Evolutionary conservation across 2,329 filamentous ascomycete species (phyloP), one percentile per base, ranked within the genome.

Genomic region (Dryadomyces sulphureus): DNA sequence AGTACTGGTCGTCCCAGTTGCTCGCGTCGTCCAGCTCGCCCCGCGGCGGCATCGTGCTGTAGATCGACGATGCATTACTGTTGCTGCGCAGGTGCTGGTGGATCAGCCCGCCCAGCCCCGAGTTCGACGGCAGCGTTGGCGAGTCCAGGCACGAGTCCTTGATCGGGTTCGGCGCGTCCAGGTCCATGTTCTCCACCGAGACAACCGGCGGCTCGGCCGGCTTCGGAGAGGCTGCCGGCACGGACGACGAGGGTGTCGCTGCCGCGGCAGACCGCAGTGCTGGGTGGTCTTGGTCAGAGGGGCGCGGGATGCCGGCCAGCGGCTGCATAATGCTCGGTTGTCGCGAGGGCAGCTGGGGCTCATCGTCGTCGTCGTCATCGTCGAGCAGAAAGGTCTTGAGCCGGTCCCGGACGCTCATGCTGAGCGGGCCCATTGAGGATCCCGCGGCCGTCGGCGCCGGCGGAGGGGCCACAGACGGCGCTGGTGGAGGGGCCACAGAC

Each of bases 31-130:
- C 4, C 16, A n/a, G 11, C 16, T 17, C 16, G 3, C 34, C 17
- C 17, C 45, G 47, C 1, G 42, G 45, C 2, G 47, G 43, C 40
- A 45, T 42, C 5, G 41, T 49, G 22, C 75, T 77, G 53, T 86
- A 87, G 22, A 92, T 70, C 0, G 87, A 93, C 1, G 90, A 96
- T 14, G 78, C 73, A 48, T 81, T 81, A 63, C 90, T 96, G 52
- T 81, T 78, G 30, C 78, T 78, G 43, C 92, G 79, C 36, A 96
- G 66, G 66, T 96, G 92, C 50, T 89, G 81, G 27, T 83, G 78
- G 40, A 94, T 80, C 68, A 94, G 75, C 2, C 83, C 84, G 55
- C 81, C 90, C 16, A 95, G 68, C 1, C 85, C 87, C 17, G 66
- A 65, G 16, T 68, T 68, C 0, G 84, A 81, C 2, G 83, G 83